Evolutionary conservation across 495 filamentous ascomycete species (phyloP), one percentile per base, ranked within the genome.

Genomic region (Tetracladium setigerum): DNA sequence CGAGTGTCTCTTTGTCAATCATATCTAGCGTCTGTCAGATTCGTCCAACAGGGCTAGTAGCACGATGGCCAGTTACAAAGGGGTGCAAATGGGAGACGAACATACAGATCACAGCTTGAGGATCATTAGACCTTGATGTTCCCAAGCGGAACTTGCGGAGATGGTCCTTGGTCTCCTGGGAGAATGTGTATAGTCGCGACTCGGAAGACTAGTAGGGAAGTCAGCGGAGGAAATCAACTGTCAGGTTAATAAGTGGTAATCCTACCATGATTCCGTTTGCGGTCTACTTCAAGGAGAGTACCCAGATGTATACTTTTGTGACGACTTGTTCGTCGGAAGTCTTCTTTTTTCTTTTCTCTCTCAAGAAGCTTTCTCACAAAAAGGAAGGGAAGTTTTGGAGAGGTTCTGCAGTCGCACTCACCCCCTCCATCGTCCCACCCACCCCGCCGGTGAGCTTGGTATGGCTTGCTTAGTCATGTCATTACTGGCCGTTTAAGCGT

Each of bases 61-160:
- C 13, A 38, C 13, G 22, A 17, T 9, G 30, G 11, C 36, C 8
- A 24, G 18, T n/a, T 41, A 9, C 18, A 11, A 15, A 35, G 13
- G 24, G 41, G 16, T 27, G 37, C 1, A 30, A 39, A 27, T 35
- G 16, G 30, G 52, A 67, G 63, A 73, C 62, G 54, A 58, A 73
- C 82, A 67, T 87, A 96, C 92, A 96, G 49, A 98, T 89, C 54
- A 91, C 77, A 46, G 89, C 92, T 71, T 95, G 89, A 1, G 89
- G 82, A 34, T 84, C 79, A 56, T 82, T 89, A n/a, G 87, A 79
- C 52, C 92, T 74, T 18, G 90, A 95, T 6, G 92, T 96, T 10
- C 82, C 76, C 9, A 98, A 73, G 32, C 92, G 86, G 69, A 98
- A 97, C 63, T 95, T 95, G 60, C 85, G 82, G 46, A 98, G 76